Conservation (phyloP, 2,329 filamentous ascomycete species). For the Lachnellula cervina region DNA sequence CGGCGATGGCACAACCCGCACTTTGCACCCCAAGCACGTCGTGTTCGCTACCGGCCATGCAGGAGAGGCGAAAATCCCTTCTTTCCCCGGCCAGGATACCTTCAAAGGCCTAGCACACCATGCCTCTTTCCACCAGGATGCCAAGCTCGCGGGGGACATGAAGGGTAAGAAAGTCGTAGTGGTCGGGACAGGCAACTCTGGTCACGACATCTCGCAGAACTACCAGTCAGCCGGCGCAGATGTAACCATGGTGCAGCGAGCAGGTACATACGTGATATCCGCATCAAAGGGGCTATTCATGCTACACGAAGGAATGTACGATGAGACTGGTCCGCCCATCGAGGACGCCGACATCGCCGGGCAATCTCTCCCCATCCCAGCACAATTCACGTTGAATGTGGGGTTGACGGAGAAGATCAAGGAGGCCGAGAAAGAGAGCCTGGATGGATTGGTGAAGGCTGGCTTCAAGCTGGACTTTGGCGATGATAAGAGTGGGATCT, state of each 20-base stretch:
- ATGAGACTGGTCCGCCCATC: slow-evolving; percentile 46
- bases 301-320: slow-evolving; percentile 31
- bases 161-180: slow-evolving; percentile 57
- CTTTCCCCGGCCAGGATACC: slow-evolving; percentile 42
- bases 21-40: slow-evolving; percentile 20
- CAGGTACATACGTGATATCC: slow-evolving; percentile 59
- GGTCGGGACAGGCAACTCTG: slow-evolving; percentile 63
- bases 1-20: slow-evolving; percentile 19
- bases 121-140: slow-evolving; percentile 2
- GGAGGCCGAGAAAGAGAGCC: slow-evolving; percentile 32
- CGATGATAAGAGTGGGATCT: slow-evolving; percentile 30
- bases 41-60: slow-evolving; percentile 31
- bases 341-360: slow-evolving; percentile 62
- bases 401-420: slow-evolving; percentile 38
- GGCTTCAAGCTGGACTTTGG: slow-evolving; percentile 51
- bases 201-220: slow-evolving; percentile 65
- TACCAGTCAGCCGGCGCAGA: slow-evolving; percentile 61
- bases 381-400: slow-evolving; percentile 56
- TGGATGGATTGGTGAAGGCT: slow-evolving; percentile 47
- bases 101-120: slow-evolving; percentile 47
- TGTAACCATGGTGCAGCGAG: slow-evolving; percentile 66
- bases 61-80: slow-evolving; percentile 46
- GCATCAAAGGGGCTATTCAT: slow-evolving; percentile 32
- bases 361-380: slow-evolving; percentile 52
- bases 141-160: slow-evolving; percentile 38